Percentiles rank a stretch among this genome's conserved stretches.
Conservation (phyloP, 1,139 yeast species). For the Candida smagusa region DNA sequence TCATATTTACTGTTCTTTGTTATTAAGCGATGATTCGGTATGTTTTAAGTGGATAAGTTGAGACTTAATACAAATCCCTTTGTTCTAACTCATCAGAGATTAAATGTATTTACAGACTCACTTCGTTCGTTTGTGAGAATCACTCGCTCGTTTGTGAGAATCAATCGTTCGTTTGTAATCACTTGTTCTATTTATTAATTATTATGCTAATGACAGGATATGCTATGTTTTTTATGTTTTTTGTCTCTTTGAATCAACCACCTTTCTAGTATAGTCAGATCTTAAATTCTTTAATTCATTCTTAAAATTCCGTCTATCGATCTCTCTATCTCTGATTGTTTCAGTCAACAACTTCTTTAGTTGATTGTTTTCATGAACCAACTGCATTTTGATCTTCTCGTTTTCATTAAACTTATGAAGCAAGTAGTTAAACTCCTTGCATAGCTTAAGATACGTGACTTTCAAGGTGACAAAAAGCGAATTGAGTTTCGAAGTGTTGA, state of each 20-base stretch:
- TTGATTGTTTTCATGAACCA: slow-evolving; percentile 35
- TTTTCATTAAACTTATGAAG: slow-evolving; percentile 34
- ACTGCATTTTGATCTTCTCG: slow-evolving; percentile 30
- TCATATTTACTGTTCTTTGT: too few species aligned
- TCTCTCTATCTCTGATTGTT: slow-evolving; percentile 21
- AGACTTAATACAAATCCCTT: too few species aligned
- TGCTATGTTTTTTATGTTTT: too few species aligned
- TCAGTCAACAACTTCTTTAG: slow-evolving; percentile 26
- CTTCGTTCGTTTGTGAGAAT: too few species aligned
- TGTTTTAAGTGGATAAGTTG: too few species aligned
- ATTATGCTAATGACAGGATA: neutral
- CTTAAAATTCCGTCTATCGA: slow-evolving; percentile 11
- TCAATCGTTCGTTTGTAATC: neutral
- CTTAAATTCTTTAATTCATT: slow-evolving; percentile 3
- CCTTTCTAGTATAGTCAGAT: slow-evolving; percentile 1
- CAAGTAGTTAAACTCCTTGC: slow-evolving; percentile 36
- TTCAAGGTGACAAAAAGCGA: slow-evolving; percentile 32
- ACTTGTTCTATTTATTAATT: neutral
- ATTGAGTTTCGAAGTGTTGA: slow-evolving; percentile 23
- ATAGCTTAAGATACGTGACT: slow-evolving; percentile 33
- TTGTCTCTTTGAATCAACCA: neutral
- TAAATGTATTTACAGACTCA: too few species aligned
- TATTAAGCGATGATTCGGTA: too few species aligned
- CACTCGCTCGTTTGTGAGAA: too few species aligned
- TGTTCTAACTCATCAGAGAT: too few species aligned